Conservation (phyloP, 768 basidiomycete genomes). For the Nidularia sp. region DNA sequence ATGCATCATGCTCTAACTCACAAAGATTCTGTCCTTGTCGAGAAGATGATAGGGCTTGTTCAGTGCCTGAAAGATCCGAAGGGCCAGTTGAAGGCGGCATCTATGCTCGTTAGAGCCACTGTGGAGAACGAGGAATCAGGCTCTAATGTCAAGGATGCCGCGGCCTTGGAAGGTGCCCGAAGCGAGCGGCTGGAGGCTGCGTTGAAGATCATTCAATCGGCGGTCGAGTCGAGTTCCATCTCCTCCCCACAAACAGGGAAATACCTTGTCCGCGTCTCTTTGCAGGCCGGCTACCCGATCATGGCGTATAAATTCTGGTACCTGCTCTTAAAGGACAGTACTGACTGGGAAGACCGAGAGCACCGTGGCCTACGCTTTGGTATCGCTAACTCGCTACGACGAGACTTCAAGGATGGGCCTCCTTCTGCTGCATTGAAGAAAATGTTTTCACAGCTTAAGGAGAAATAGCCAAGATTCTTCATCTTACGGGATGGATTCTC, state of each 20-base stretch:
- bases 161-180: conserved; percentile 16
- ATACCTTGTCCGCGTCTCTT: conserved; percentile 44
- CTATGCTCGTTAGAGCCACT: conserved; percentile 40
- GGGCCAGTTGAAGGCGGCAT: conserved; percentile 46
- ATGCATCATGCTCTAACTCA: conserved; percentile 52
- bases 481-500: too few relatives aligned
- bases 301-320: conserved; percentile 64
- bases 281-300: conserved; percentile 41
- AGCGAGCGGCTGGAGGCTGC: conserved; percentile 33
- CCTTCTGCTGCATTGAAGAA: too few relatives aligned
- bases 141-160: conserved; percentile 20
- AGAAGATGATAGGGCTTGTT: conserved; percentile 35
- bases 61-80: conserved; percentile 23
- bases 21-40: conserved; percentile 38
- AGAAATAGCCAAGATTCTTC: too few relatives aligned
- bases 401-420: conserved; percentile 9
- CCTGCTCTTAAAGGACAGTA: conserved; percentile 35
- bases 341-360: conserved; percentile 44
- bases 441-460: too few relatives aligned
- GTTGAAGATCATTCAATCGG: conserved; percentile 34
- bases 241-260: conserved; percentile 46
- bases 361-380: conserved; percentile 37
- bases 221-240: conserved; percentile 27
- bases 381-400: conserved; percentile 30
- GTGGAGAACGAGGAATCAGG: too few relatives aligned